A percentile compares a stretch with the other conserved stretches of the same genome.
Evolutionary conservation across 495 filamentous ascomycete species (phyloP).

Genomic region (Talaromyces borbonicus): DNA sequence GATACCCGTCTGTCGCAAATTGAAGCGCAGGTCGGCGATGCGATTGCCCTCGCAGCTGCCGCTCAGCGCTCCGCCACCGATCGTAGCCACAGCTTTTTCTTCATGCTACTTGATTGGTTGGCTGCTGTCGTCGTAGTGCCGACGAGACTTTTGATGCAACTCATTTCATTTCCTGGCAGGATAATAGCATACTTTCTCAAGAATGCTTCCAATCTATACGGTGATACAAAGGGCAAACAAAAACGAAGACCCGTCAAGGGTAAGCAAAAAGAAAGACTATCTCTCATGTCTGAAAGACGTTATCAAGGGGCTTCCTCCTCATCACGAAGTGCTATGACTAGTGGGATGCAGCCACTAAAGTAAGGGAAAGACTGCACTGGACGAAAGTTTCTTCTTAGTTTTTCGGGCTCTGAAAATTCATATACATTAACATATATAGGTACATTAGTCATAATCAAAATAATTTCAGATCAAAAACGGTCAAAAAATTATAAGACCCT

Average conservation of each 20-base stretch:
- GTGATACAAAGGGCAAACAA: neutral
- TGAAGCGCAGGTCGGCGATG: slow-evolving; percentile 62
- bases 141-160: neutral
- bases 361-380: neutral
- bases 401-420: neutral
- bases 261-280: neutral
- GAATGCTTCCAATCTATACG: neutral
- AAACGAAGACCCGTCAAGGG: neutral
- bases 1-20: slow-evolving; percentile 64
- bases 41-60: slow-evolving; percentile 66
- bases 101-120: slow-evolving; percentile 7
- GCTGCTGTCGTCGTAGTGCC: slow-evolving; percentile 6
- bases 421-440: neutral
- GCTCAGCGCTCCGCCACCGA: slow-evolving; percentile 43
- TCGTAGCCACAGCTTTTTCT: slow-evolving; percentile 2
- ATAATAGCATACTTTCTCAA: slow-evolving; percentile 14
- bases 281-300: neutral
- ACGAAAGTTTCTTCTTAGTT: neutral
- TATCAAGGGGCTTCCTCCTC: neutral
- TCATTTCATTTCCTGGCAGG: slow-evolving; percentile 13
- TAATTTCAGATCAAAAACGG: too few species aligned
- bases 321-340: neutral
- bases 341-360: neutral
- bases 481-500: too few species aligned
- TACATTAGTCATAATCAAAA: slow-evolving; percentile 1